Evolutionary conservation across 2,329 filamentous ascomycete genomes (phyloP).

Genomic region (Periconia macrospinosa): DNA sequence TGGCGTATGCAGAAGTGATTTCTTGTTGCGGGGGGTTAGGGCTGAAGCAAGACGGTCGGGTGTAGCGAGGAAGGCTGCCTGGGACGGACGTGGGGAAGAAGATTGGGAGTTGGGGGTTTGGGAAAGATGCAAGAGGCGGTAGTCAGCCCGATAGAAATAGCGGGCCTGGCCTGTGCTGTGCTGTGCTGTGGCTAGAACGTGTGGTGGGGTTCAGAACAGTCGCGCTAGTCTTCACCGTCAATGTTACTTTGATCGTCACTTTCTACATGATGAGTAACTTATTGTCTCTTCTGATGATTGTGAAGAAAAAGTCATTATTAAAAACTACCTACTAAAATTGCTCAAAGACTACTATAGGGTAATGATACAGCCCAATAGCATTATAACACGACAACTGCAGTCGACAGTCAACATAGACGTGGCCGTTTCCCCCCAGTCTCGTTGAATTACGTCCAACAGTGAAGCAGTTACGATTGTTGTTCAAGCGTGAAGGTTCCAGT

Average conservation of each 20-base stretch:
- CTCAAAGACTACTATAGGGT: no score
- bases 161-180: background rate
- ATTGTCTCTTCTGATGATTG: no score
- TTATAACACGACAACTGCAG: no score
- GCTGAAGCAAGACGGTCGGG: no score
- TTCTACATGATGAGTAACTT: no score
- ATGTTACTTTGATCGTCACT: background rate
- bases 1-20: background rate
- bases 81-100: background rate
- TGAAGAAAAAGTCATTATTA: no score
- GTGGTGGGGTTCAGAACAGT: background rate
- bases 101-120: background rate
- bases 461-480: conserved; percentile 17
- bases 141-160: conserved; percentile 2
- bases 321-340: no score
- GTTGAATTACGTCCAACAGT: no score
- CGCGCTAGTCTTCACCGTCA: background rate
- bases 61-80: background rate
- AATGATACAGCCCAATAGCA: no score
- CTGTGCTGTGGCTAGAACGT: background rate
- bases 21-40: background rate
- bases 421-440: no score
- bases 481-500: conserved; percentile 66
- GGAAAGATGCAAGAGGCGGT: background rate
- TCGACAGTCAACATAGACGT: no score